These are phyloP conservation scores for Boletus subcaerulescens DNA, from an alignment of 768 basidiomycete species.

Conservation along the genomic window DNA sequence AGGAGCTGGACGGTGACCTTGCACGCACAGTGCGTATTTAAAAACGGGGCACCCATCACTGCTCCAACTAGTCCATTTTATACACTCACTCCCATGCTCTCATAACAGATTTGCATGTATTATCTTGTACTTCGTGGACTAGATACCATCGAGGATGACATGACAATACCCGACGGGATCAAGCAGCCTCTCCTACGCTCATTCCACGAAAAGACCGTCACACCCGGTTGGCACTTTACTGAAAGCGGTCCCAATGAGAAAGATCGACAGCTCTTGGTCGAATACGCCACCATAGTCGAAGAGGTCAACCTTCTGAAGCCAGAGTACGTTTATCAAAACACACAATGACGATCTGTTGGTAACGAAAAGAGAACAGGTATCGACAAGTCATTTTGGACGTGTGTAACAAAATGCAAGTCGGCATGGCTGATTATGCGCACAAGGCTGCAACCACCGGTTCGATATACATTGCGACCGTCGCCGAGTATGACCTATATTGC, in stretches of 20 bases:
- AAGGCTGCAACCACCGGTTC: constrained; percentile 69
- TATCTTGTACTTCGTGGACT: constrained; percentile 91
- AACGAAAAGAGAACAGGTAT: constrained; percentile 44
- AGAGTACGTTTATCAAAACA: constrained; percentile 39
- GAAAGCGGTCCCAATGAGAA: constrained; percentile 85
- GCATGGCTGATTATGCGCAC: constrained; percentile 96
- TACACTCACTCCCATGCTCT: not conserved
- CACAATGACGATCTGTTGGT: not conserved
- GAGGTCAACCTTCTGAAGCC: constrained; percentile 72
- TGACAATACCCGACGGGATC: constrained; percentile 83
- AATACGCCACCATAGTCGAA: constrained; percentile 77
- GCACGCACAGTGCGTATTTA: constrained; percentile 74
- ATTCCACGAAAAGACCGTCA: constrained; percentile 76
- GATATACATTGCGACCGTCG: constrained; percentile 68
- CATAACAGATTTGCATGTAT: constrained; percentile 83
- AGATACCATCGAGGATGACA: constrained; percentile 99
- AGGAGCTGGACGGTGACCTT: constrained; percentile 93
- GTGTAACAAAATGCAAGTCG: constrained; percentile 79
- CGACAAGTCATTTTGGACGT: constrained; percentile 81
- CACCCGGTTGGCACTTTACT: constrained; percentile 83
- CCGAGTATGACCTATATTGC: constrained; percentile 96
- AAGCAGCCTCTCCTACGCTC: constrained; percentile 84
- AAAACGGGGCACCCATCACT: not conserved
- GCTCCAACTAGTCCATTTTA: not conserved
- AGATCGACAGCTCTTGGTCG: constrained; percentile 79